Base-by-base conservation (phyloP, 805 yeast species). In the Saccharomycopsis sp. region DNA sequence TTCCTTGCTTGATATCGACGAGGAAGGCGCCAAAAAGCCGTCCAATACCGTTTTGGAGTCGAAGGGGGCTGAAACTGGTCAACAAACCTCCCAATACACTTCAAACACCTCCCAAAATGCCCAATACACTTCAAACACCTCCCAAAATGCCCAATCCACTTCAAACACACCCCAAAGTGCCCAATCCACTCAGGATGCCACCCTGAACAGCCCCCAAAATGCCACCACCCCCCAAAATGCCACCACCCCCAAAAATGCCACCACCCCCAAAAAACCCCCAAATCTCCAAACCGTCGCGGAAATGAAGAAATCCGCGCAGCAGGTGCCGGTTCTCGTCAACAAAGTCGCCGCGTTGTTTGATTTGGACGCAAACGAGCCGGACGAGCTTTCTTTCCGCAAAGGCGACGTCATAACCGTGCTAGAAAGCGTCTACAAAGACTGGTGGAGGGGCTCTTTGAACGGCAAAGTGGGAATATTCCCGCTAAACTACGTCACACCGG, bases 381-480 rank as follows among this genome's bases (percentile, higher is more conserved):
- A 91, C 61, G 97, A 94, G 63, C 76, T 92, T 51, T 83, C 95
- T 1, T 92, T 92, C 72, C 76, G 83, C 52, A 84, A 84, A 65
- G 97, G 96, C 47, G 97, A 92, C 67, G 76, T 89, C 12, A 91
- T 92, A 53, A 84, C 85, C 1, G 96, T 92, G 0, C 76, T 91
- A 44, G 97, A 91, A 65, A 79, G 85, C 14, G 95, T 88, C 4
- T 91, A 91, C 69, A 79, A 89, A 61, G 97, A 92, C 67, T 92
- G 98, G 98, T 88, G 97, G 85, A 79, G 89, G 63, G 98, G 98
- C 15, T 81, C 91, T 5, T 71, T 91, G 54, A 77, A 80, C 57
- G 97, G 97, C 1, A 79, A 78, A 54, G 77, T 83, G 54, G 98
- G 98, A 16, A 85, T 92, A 9, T 90, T 92, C 70, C 98, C 98